Conservation (phyloP, 2,329 filamentous ascomycete species). For the Tympanopsis confertula region DNA sequence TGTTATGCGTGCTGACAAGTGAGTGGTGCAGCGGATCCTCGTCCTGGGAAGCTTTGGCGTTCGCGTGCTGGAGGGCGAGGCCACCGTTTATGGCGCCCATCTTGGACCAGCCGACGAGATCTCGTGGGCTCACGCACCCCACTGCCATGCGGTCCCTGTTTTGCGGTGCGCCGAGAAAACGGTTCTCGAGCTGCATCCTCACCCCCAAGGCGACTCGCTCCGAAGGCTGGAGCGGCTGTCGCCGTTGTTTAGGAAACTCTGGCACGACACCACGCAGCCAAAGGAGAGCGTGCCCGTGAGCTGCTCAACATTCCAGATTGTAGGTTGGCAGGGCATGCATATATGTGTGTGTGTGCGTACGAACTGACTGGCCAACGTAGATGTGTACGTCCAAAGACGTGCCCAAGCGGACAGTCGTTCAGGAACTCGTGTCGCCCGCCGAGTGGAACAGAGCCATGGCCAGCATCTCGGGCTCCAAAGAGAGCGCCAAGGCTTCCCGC, state of each 20-base stretch:
- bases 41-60: constrained; percentile 60
- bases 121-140: constrained; percentile 52
- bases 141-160: constrained; percentile 59
- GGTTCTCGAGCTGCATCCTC: constrained; percentile 41
- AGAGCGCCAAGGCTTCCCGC: constrained; percentile 20
- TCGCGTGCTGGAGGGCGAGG: constrained; percentile 44
- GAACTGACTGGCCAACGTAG: constrained; percentile 27
- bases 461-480: constrained; percentile 23
- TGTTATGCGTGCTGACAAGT: too few relatives aligned
- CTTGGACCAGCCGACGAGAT: constrained; percentile 33
- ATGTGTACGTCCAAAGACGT: constrained; percentile 39
- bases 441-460: constrained; percentile 51
- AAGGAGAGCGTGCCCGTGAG: constrained; percentile 7
- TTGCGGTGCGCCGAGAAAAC: constrained; percentile 40
- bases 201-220: constrained; percentile 34
- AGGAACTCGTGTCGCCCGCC: constrained; percentile 42
- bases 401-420: constrained; percentile 34
- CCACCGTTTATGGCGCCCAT: constrained; percentile 54
- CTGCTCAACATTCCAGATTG: constrained; percentile 34
- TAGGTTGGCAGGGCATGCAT: constrained; percentile 16
- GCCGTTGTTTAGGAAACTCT: constrained; percentile 55
- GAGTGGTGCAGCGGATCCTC: constrained; percentile 43
- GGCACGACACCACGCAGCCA: constrained; percentile 34
- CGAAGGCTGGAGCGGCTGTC: constrained; percentile 45
- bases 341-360: constrained; percentile 2